These are phyloP conservation scores for Ceratobasidium sp. DNA, from an alignment of 1,284 basidiomycete species.

Conservation along the genomic window DNA sequence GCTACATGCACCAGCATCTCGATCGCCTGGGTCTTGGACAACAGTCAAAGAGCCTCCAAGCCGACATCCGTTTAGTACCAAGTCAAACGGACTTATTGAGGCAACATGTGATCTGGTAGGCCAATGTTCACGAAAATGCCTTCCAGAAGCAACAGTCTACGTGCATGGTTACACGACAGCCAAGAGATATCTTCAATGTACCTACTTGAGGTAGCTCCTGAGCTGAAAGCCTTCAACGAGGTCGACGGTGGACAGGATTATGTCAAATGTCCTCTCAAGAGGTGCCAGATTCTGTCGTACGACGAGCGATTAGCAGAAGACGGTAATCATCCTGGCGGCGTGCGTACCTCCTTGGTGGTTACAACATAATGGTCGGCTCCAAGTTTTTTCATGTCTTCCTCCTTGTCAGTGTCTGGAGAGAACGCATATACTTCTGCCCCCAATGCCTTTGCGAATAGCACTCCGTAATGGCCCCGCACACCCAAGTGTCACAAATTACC, in stretches of 20 bases:
- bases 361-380: slow-evolving; percentile 69
- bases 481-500: not conserved
- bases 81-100: slow-evolving; percentile 58
- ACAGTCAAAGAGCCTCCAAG: slow-evolving; percentile 69
- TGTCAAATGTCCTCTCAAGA: slow-evolving; percentile 65
- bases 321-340: not conserved
- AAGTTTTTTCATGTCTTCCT: slow-evolving; percentile 74
- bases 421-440: slow-evolving; percentile 76
- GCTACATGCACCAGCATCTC: slow-evolving; percentile 70
- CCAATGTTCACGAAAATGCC: slow-evolving; percentile 69
- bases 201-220: slow-evolving; percentile 58
- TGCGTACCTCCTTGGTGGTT: slow-evolving; percentile 56
- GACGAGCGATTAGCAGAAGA: not conserved
- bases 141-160: slow-evolving; percentile 57
- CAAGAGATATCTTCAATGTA: not conserved
- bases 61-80: slow-evolving; percentile 60
- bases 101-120: slow-evolving; percentile 65
- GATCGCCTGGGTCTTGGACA: slow-evolving; percentile 71
- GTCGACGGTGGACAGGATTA: slow-evolving; percentile 70
- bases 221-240: slow-evolving; percentile 54
- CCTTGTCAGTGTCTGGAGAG: slow-evolving; percentile 73
- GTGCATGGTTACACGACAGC: slow-evolving; percentile 56
- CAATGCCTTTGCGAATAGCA: slow-evolving; percentile 70
- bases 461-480: slow-evolving; percentile 64
- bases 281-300: slow-evolving; percentile 61